Evolutionary conservation across 768 basidiomycete genomes (phyloP).

Genomic region (Cyclocybe aegerita): DNA sequence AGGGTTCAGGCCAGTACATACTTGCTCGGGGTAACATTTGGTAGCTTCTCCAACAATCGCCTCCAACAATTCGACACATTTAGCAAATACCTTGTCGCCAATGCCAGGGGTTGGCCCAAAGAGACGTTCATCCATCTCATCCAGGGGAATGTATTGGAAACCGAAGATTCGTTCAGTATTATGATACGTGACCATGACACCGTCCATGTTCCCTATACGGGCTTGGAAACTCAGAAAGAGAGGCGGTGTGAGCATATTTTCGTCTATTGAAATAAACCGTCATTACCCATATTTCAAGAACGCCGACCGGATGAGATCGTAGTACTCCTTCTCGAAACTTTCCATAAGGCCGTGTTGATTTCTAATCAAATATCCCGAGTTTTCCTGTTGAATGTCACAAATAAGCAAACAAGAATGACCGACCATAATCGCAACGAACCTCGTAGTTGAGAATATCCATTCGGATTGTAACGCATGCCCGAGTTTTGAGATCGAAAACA

Average conservation of each 20-base stretch:
- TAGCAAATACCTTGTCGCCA: slow-evolving; percentile 77
- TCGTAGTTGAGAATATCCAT: slow-evolving; percentile 83
- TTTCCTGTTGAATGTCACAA: slow-evolving; percentile 48
- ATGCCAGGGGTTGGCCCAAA: slow-evolving; percentile 56
- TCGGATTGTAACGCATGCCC: slow-evolving; percentile 82
- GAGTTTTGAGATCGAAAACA: slow-evolving; percentile 95
- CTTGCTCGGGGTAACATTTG: slow-evolving; percentile 64
- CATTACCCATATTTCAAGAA: slow-evolving; percentile 88
- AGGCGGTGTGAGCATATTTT: neutral
- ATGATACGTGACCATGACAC: slow-evolving; percentile 85
- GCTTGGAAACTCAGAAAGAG: slow-evolving; percentile 75
- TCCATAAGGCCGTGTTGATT: slow-evolving; percentile 59
- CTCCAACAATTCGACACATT: slow-evolving; percentile 74
- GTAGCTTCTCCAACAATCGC: slow-evolving; percentile 56
- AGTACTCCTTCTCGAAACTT: slow-evolving; percentile 93
- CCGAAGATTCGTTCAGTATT: slow-evolving; percentile 88
- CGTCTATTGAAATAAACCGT: slow-evolving; percentile 2
- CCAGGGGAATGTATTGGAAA: slow-evolving; percentile 88
- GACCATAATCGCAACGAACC: slow-evolving; percentile 31
- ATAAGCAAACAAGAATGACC: neutral
- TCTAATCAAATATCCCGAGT: slow-evolving; percentile 76
- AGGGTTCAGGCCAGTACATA: slow-evolving; percentile 25
- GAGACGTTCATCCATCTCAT: slow-evolving; percentile 83
- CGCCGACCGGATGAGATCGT: slow-evolving; percentile 90
- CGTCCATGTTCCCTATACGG: slow-evolving; percentile 96